Evolutionary conservation across 352 stramenopile species (phyloP).

Genomic region (Globisporangium radiosum): DNA sequence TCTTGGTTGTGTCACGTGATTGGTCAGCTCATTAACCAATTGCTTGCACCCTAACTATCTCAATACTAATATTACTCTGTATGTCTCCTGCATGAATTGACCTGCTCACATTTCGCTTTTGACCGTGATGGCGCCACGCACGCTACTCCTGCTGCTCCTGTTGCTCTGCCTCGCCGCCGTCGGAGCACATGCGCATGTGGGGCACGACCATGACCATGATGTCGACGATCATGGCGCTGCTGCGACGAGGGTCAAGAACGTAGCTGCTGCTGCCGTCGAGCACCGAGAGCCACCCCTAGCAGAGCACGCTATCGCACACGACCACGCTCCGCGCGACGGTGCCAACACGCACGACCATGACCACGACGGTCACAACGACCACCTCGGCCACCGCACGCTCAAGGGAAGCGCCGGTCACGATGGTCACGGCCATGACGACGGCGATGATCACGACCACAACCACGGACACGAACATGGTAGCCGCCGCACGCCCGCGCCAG

Average conservation of each 20-base stretch:
- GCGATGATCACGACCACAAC: constrained; percentile 12
- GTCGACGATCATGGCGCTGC: too few relatives aligned
- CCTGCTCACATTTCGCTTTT: too few relatives aligned
- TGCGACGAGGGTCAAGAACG: too few relatives aligned
- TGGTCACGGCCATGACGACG: constrained; percentile 13
- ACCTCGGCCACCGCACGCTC: constrained; percentile 6
- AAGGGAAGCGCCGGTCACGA: not conserved
- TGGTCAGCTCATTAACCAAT: too few relatives aligned
- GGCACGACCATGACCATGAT: constrained; percentile 16
- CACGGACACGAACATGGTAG: constrained; percentile 8
- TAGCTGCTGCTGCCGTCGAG: too few relatives aligned
- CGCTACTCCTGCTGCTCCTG: constrained; percentile 4
- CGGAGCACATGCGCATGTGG: constrained; percentile 2
- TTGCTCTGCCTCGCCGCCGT: not conserved
- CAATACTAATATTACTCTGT: too few relatives aligned
- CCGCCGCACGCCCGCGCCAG: constrained; percentile 7
- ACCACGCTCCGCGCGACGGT: not conserved
- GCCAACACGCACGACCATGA: constrained; percentile 13
- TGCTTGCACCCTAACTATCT: too few relatives aligned
- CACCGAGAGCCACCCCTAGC: too few relatives aligned
- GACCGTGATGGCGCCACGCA: not conserved
- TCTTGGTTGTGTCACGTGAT: too few relatives aligned
- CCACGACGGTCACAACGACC: constrained; percentile 15
- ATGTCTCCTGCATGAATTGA: too few relatives aligned
- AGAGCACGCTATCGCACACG: too few relatives aligned